Conservation (phyloP, 1,284 basidiomycete species). For the Moniliella sp. region DNA sequence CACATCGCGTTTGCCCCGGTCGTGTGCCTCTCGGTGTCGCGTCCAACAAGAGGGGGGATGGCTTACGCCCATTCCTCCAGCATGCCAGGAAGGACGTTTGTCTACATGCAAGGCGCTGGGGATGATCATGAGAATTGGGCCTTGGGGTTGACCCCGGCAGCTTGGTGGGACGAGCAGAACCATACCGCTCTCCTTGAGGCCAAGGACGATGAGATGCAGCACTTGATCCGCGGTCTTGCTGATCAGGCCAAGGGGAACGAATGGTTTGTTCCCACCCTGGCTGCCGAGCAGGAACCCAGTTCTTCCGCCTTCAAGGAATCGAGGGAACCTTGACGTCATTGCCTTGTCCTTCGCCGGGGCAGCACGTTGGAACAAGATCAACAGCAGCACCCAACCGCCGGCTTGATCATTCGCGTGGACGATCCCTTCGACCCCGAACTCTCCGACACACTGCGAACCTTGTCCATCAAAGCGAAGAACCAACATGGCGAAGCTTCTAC, state of each 20-base stretch:
- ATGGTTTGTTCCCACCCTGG: not conserved
- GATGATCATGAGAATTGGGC: conserved; percentile 75
- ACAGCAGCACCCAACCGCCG: not conserved
- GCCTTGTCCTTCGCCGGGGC: not conserved
- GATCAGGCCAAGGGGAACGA: not conserved
- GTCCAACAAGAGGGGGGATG: not conserved
- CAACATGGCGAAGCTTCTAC: no score
- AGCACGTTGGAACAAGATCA: not conserved
- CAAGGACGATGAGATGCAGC: conserved; percentile 39
- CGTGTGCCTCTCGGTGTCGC: conserved; percentile 1
- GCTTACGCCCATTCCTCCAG: not conserved
- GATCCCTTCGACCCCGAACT: not conserved
- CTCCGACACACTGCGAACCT: no score
- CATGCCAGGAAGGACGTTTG: conserved; percentile 40
- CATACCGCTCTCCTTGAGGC: not conserved
- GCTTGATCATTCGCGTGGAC: not conserved
- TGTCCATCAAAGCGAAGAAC: no score
- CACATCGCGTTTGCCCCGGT: not conserved
- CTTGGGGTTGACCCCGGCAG: conserved; percentile 49
- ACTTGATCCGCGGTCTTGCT: conserved; percentile 40
- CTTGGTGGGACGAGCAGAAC: conserved; percentile 46
- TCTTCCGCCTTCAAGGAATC: not conserved
- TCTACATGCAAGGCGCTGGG: conserved; percentile 67
- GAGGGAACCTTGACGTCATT: not conserved
- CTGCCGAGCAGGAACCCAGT: not conserved